Conservation (phyloP, 371 early-diverging fungal genomes). For the Batkoa obscura region DNA sequence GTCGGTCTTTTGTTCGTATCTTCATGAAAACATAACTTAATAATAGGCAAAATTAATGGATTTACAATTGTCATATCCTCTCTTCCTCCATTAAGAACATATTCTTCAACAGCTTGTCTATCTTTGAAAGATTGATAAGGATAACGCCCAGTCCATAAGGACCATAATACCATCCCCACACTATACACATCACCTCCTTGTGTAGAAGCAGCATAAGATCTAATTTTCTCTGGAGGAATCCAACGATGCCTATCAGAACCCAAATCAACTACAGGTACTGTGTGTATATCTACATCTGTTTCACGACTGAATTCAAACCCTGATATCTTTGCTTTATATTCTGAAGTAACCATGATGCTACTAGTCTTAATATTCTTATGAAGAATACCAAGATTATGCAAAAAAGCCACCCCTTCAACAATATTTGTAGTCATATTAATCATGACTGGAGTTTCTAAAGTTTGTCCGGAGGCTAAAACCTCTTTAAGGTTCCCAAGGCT, state of each 20-base stretch:
- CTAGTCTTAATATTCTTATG: slow-evolving; percentile 17
- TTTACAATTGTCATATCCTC: neutral
- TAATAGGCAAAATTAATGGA: neutral
- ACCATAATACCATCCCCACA: slow-evolving; percentile 6
- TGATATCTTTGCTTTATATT: slow-evolving; percentile 14
- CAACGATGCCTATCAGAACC: slow-evolving; percentile 15
- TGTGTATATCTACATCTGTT: slow-evolving; percentile 10
- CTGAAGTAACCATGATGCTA: slow-evolving; percentile 12
- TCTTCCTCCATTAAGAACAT: neutral
- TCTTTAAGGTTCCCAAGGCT: slow-evolving; percentile 6
- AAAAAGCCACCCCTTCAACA: neutral
- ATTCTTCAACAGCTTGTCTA: neutral
- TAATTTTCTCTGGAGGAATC: slow-evolving; percentile 16
- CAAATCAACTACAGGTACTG: slow-evolving; percentile 12
- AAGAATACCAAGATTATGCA: slow-evolving; percentile 13
- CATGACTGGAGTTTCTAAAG: neutral
- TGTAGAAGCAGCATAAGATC: neutral
- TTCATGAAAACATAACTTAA: neutral
- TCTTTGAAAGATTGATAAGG: neutral
- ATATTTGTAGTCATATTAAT: neutral
- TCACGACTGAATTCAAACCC: slow-evolving; percentile 16
- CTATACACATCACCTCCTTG: neutral
- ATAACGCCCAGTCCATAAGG: neutral
- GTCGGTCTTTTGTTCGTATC: neutral
- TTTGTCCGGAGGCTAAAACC: neutral